Conservation (phyloP, 2,329 filamentous ascomycete species). For the Thielaviopsis euricoi region DNA sequence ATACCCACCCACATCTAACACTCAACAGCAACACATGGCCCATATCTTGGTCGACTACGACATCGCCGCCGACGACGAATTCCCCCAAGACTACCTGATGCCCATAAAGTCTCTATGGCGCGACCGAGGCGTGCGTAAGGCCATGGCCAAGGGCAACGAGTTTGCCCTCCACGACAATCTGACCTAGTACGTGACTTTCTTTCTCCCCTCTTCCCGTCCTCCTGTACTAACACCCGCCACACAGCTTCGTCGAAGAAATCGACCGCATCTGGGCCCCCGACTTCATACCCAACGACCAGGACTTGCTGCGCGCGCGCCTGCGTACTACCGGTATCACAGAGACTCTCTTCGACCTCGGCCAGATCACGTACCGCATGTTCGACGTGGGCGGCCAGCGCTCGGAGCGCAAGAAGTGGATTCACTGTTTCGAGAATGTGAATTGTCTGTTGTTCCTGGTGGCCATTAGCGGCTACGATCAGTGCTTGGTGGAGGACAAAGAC, state of each 20-base stretch:
- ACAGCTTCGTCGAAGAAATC: conserved; percentile 67
- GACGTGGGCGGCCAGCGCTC: conserved; percentile 85
- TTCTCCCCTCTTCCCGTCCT: background rate
- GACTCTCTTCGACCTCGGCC: conserved; percentile 79
- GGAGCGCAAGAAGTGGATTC: conserved; percentile 94
- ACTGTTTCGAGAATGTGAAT: conserved; percentile 89
- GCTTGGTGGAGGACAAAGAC: conserved; percentile 88
- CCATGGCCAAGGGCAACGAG: conserved; percentile 89
- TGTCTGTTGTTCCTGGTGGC: conserved; percentile 86
- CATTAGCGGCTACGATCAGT: conserved; percentile 93
- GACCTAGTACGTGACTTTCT: conserved; percentile 54
- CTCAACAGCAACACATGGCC: conserved; percentile 60
- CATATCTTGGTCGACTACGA: conserved; percentile 67
- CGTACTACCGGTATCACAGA: conserved; percentile 93
- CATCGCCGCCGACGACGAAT: conserved; percentile 62
- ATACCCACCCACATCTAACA: too few species aligned
- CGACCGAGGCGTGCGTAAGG: conserved; percentile 67
- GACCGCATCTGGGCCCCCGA: conserved; percentile 59
- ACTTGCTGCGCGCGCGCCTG: conserved; percentile 77
- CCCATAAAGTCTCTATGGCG: conserved; percentile 75
- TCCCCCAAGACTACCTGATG: conserved; percentile 61
- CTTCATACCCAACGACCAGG: conserved; percentile 85
- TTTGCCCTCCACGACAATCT: conserved; percentile 94
- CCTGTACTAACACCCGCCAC: background rate
- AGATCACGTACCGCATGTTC: conserved; percentile 93